Evolutionary conservation across 208 protist species (phyloP).

Genomic region (Angomonas ambiguus): DNA sequence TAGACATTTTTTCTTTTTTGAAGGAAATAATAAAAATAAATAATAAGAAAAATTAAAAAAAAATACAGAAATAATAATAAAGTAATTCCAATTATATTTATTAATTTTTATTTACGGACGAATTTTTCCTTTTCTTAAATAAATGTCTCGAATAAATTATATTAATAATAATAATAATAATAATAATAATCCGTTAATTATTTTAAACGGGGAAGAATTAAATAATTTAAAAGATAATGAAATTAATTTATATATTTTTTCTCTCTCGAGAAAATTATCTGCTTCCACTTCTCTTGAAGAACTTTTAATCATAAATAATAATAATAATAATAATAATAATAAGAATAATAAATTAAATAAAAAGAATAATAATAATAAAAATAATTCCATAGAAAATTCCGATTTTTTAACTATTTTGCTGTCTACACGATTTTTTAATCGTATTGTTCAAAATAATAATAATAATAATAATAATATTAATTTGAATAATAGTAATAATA

Average conservation of each 20-base stretch:
- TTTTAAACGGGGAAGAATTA: neutral
- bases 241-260: conserved; percentile 14
- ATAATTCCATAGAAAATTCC: neutral
- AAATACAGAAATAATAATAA: conserved; percentile 9
- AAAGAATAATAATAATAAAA: neutral
- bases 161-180: neutral
- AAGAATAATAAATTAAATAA: neutral
- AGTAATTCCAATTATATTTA: too few relatives aligned
- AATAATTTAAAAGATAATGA: conserved; percentile 3
- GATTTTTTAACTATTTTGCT: neutral
- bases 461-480: neutral
- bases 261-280: conserved; percentile 11
- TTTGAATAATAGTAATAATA: neutral
- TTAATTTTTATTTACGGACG: too few relatives aligned
- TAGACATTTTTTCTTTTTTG: conserved; percentile 5
- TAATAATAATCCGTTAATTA: conserved; percentile 12
- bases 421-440: neutral
- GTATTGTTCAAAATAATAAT: neutral
- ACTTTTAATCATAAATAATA: neutral
- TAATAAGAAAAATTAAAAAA: conserved; percentile 14
- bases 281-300: conserved; percentile 14
- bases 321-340: neutral
- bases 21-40: neutral
- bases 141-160: neutral
- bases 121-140: neutral